Conservation (phyloP, 805 yeast genomes). For the Ogataea sp. region DNA sequence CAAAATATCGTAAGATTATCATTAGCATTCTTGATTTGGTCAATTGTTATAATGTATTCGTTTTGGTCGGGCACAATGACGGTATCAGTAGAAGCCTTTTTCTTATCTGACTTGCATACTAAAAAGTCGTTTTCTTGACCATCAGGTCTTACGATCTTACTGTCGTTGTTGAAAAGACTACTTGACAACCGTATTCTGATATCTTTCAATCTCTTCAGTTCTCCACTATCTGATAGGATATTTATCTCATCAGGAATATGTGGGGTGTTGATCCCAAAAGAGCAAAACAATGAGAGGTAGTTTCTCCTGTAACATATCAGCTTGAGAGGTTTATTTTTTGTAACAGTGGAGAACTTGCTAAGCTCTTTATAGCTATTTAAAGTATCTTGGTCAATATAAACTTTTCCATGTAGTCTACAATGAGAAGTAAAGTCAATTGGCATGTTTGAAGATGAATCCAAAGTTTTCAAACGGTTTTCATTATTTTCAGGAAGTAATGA, state of each 20-base stretch:
- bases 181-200: background rate
- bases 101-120: background rate
- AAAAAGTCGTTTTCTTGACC: background rate
- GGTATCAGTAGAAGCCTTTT: background rate
- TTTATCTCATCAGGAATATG: background rate
- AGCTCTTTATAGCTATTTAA: background rate
- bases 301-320: constrained; percentile 8
- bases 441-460: constrained; percentile 1
- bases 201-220: background rate
- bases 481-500: constrained; percentile 2
- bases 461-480: constrained; percentile 2
- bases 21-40: background rate
- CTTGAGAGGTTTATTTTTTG: background rate
- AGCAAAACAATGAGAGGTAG: constrained; percentile 2
- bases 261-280: too few relatives aligned
- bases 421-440: constrained; percentile 1
- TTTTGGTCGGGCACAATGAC: background rate
- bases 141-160: background rate
- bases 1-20: constrained; percentile 10
- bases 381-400: constrained; percentile 4
- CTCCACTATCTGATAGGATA: background rate
- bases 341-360: background rate
- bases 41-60: background rate
- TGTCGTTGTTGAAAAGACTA: background rate
- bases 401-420: constrained; percentile 5